A percentile compares a stretch with the other conserved stretches of the same genome.
Conservation (phyloP, 805 yeast species). For the Nakazawaea siamensis region DNA sequence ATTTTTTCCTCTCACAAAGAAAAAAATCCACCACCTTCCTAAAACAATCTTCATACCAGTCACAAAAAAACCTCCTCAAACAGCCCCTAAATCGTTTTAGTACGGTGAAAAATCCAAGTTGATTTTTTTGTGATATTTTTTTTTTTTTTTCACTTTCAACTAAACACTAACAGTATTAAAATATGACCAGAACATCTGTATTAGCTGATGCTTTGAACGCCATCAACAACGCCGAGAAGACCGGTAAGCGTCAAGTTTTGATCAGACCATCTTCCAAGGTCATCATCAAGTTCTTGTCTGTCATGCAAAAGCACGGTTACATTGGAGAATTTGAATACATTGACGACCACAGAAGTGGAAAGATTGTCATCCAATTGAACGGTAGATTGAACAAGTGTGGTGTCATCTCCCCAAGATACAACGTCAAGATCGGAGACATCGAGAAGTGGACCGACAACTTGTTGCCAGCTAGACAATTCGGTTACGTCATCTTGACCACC, state of each 20-base stretch:
- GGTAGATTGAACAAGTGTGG: conserved; percentile 99
- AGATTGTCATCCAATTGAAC: conserved; percentile 92
- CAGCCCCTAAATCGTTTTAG: too few species aligned
- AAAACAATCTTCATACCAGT: too few species aligned
- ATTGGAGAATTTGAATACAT: conserved; percentile 97
- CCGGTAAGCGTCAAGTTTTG: conserved; percentile 98
- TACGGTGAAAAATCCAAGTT: too few species aligned
- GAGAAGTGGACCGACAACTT: conserved; percentile 99
- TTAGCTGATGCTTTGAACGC: conserved; percentile 98
- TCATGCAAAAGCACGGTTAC: conserved; percentile 97
- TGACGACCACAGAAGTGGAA: conserved; percentile 98
- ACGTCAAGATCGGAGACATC: conserved; percentile 89
- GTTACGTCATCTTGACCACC: conserved; percentile 95
- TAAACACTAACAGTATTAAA: conserved; percentile 14
- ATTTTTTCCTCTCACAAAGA: too few species aligned
- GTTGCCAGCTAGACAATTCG: conserved; percentile 98
- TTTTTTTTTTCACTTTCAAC: neutral
- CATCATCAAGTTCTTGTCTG: conserved; percentile 92
- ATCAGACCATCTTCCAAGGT: conserved; percentile 98
- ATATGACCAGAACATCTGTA: conserved; percentile 96
- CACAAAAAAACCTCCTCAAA: too few species aligned
- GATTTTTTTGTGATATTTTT: neutral
- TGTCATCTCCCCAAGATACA: conserved; percentile 98
- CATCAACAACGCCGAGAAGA: conserved; percentile 98
- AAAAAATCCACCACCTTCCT: too few species aligned